These are phyloP conservation scores for Trichothecium sympodiale DNA, from an alignment of 2,329 filamentous ascomycete species.

Conservation along the genomic window DNA sequence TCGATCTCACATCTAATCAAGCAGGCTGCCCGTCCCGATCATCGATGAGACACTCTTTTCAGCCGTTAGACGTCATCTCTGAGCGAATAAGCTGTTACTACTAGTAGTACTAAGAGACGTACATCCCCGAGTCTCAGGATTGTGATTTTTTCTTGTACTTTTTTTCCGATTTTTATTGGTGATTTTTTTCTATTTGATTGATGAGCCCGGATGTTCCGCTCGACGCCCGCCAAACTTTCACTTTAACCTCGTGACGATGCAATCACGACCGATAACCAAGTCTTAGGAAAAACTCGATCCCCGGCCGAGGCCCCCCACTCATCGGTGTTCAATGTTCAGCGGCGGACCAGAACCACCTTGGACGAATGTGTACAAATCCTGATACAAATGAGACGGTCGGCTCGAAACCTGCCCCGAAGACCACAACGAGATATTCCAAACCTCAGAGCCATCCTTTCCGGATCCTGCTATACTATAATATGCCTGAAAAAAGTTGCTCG, in stretches of 20 bases:
- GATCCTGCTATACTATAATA: slow-evolving; percentile 2
- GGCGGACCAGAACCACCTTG: slow-evolving; percentile 52
- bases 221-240: slow-evolving; percentile 52
- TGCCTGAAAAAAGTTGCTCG: not conserved
- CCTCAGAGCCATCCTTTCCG: slow-evolving; percentile 18
- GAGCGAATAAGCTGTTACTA: too few relatives aligned
- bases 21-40: too few relatives aligned
- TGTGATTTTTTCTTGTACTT: too few relatives aligned
- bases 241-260: slow-evolving; percentile 61
- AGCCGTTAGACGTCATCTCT: too few relatives aligned
- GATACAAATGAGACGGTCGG: slow-evolving; percentile 38
- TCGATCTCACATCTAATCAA: too few relatives aligned
- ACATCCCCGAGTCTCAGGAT: too few relatives aligned
- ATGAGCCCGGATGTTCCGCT: slow-evolving; percentile 38
- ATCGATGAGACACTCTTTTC: too few relatives aligned
- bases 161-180: slow-evolving; percentile 12
- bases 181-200: slow-evolving; percentile 10
- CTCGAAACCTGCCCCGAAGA: too few relatives aligned
- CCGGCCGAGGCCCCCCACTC: slow-evolving; percentile 42
- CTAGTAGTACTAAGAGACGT: too few relatives aligned
- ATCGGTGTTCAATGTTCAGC: slow-evolving; percentile 55
- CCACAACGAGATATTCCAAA: slow-evolving; percentile 8
- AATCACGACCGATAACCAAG: slow-evolving; percentile 21
- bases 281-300: slow-evolving; percentile 1
- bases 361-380: slow-evolving; percentile 29